Base-by-base conservation (phyloP, 768 basidiomycete genomes). In the Cyathus striatus region DNA sequence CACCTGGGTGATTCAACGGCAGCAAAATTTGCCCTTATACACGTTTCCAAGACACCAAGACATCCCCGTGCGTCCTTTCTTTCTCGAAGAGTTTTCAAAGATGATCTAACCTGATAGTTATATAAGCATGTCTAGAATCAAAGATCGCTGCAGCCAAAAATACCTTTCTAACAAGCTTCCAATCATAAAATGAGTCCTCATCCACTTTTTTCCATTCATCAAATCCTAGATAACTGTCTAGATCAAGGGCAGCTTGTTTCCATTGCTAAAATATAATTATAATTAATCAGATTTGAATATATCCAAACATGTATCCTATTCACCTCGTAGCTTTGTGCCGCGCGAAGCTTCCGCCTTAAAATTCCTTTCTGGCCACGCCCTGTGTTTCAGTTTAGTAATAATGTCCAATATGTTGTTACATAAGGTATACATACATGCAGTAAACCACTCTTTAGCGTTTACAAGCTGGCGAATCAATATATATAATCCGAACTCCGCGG, bases 141-240 rank as follows among this genome's bases (percentile, higher is more conserved):
- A n/a, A n/a, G n/a, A 9, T 25, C 18, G 34, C 23, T 3, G 21
- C 41, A 37, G 13, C 12, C 16, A 23, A 26, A 25, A 7, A 17
- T 20, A 83, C 86, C 73, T 86, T 90, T 48, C 76, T 72, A 16
- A 95, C 81, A 42, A 98, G 73, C 48, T 82, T 80, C 79, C 86
- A 94, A 53, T 98, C 96, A 58, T 94, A 97, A 50, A 85, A 96
- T 1, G 81, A 68, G 61, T 95, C 91, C 53, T 93, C 89, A 36
- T 95, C 89, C 9, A 80, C 61, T 41, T 70, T 73, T 60, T 98
- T 98, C 96, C 96, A 99, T 42, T 83, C 80, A 43, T 91, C 75
- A 53, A 96, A 95, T 5, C 83, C 73, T 21, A 98, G 69, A 66
- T 86, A 86, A 42, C 77, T 73, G 54, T 99, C 96, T 48, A 99